Percentiles rank a stretch among this genome's conserved stretches.
Conservation (phyloP, 805 yeast species). For the Cyberlindnera sargentensis region DNA sequence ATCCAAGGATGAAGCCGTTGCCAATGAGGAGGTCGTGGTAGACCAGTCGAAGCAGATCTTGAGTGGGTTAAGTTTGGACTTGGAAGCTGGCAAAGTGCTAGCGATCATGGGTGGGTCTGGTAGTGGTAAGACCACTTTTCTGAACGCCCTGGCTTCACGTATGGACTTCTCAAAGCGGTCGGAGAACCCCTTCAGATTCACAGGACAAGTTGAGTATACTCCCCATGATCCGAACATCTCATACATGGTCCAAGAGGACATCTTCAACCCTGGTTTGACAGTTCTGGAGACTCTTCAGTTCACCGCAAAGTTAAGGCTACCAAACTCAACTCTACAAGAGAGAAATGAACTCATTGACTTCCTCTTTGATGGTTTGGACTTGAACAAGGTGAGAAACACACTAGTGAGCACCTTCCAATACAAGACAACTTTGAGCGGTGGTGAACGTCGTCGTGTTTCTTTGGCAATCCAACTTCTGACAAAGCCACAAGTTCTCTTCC, state of each 20-base stretch:
- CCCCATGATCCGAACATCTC: conserved; percentile 31
- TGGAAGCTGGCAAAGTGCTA: conserved; percentile 55
- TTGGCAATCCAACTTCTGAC: conserved; percentile 72
- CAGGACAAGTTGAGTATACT: conserved; percentile 33
- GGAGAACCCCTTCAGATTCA: conserved; percentile 28
- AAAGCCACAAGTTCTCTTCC: conserved; percentile 67
- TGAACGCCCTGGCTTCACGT: conserved; percentile 58
- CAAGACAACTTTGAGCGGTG: conserved; percentile 61
- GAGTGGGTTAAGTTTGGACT: conserved; percentile 47
- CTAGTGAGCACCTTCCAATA: conserved; percentile 35
- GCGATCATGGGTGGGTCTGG: conserved; percentile 89
- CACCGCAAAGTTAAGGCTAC: conserved; percentile 67
- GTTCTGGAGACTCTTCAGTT: conserved; percentile 61
- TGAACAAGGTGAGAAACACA: conserved; percentile 56
- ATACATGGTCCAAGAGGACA: conserved; percentile 72
- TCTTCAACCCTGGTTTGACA: conserved; percentile 62
- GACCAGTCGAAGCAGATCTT: conserved; percentile 30
- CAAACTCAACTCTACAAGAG: conserved; percentile 36
- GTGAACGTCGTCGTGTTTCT: conserved; percentile 73
- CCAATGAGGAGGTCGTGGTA: background rate
- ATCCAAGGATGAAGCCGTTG: background rate
- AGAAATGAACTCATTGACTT: conserved; percentile 47
- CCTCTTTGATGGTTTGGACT: conserved; percentile 55
- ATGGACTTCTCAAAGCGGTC: conserved; percentile 3
- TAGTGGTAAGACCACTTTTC: conserved; percentile 75